Evolutionary conservation across 2,329 filamentous ascomycete genomes (phyloP).

Genomic region (Fusarium nelsonii): DNA sequence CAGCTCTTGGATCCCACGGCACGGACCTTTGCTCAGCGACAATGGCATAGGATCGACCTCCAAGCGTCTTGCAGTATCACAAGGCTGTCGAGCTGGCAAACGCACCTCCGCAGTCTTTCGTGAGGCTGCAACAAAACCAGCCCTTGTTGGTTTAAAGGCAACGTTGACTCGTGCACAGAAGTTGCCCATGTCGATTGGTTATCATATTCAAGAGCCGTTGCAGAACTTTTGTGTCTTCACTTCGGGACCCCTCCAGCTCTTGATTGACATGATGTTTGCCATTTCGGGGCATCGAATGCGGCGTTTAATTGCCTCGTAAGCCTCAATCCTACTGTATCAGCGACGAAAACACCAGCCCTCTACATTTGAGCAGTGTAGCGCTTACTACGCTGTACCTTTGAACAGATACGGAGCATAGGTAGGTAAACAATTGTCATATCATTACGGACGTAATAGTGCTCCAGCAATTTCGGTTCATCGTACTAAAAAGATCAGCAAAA

Average conservation of each 20-base stretch:
- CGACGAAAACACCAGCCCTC: slow-evolving; percentile 9
- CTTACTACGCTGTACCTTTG: slow-evolving; percentile 18
- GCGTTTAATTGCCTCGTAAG: slow-evolving; percentile 26
- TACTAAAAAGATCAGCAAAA: slow-evolving; percentile 18
- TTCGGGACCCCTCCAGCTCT: slow-evolving; percentile 15
- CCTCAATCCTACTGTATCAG: slow-evolving; percentile 19
- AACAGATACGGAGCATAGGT: neutral
- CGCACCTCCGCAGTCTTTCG: slow-evolving; percentile 14
- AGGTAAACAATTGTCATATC: slow-evolving; percentile 17
- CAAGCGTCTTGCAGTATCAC: slow-evolving; percentile 4
- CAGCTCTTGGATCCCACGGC: slow-evolving; percentile 11
- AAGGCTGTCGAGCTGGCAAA: slow-evolving; percentile 30
- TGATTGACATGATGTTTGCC: slow-evolving; percentile 36
- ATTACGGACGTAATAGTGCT: slow-evolving; percentile 3
- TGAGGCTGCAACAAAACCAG: slow-evolving; percentile 17
- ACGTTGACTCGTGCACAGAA: slow-evolving; percentile 6
- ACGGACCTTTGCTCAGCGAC: slow-evolving; percentile 17
- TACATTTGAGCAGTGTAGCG: neutral
- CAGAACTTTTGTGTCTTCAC: slow-evolving; percentile 17
- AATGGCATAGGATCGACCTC: slow-evolving; percentile 15
- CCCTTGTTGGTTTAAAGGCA: slow-evolving; percentile 2
- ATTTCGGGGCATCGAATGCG: slow-evolving; percentile 15
- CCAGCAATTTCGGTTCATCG: slow-evolving; percentile 35
- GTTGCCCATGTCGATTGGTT: neutral
- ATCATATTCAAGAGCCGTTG: slow-evolving; percentile 1